Evolutionary conservation across 495 filamentous ascomycete species (phyloP).

Genomic region (Alectoria sarmentosa): DNA sequence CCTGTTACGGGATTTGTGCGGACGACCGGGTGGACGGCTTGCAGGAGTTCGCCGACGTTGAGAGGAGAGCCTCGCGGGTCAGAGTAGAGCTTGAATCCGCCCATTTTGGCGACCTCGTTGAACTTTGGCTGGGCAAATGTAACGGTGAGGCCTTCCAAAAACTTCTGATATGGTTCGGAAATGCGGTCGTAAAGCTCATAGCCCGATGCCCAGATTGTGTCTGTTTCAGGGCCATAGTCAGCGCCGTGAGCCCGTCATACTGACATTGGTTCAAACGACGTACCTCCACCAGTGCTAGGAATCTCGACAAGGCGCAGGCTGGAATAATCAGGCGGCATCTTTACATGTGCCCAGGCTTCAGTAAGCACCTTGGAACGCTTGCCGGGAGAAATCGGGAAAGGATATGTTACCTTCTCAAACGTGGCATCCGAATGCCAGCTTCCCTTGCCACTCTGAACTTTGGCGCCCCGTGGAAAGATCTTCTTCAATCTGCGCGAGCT

Average conservation of each 20-base stretch:
- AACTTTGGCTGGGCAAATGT: conserved; percentile 50
- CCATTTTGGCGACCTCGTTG: conserved; percentile 40
- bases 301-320: conserved; percentile 55
- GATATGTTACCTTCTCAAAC: conserved; percentile 47
- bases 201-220: conserved; percentile 58
- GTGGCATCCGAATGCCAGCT: conserved; percentile 67
- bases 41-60: conserved; percentile 49
- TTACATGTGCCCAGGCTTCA: no score
- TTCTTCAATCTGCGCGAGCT: conserved; percentile 50
- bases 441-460: neutral
- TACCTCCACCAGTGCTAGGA: neutral
- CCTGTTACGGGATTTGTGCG: conserved; percentile 71
- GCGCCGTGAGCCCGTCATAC: no score
- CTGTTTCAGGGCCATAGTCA: conserved; percentile 40
- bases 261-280: neutral
- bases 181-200: conserved; percentile 64
- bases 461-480: neutral
- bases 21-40: conserved; percentile 54
- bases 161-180: conserved; percentile 47
- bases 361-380: no score
- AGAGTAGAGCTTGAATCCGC: conserved; percentile 44
- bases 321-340: conserved; percentile 61
- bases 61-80: conserved; percentile 48
- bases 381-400: neutral
- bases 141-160: conserved; percentile 53